A percentile compares a stretch with the other conserved stretches of the same genome.
These are phyloP conservation scores for Hordeum pubiflorum DNA, from an alignment of 202 grass and related monocot species.

Conservation along the genomic window DNA sequence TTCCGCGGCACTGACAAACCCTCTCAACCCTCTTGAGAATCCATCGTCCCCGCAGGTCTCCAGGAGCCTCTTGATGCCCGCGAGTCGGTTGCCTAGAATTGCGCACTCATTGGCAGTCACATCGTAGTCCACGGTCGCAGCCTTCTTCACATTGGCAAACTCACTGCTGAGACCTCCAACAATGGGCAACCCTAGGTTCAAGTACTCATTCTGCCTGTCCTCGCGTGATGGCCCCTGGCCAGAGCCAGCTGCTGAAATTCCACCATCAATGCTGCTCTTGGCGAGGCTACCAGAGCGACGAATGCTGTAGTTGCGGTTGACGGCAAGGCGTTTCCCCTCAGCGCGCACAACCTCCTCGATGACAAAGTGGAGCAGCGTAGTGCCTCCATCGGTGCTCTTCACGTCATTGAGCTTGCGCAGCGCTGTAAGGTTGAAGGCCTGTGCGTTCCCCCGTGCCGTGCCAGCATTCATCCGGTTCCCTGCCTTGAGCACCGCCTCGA, in stretches of 20 bases:
- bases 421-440: constrained; percentile 82
- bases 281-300: constrained; percentile 58
- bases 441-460: constrained; percentile 75
- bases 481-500: constrained; percentile 92
- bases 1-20: constrained; percentile 55
- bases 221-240: constrained; percentile 28
- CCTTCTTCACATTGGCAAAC: constrained; percentile 73
- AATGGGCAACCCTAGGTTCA: constrained; percentile 68
- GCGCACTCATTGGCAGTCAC: constrained; percentile 41
- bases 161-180: constrained; percentile 76
- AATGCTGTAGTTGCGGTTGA: constrained; percentile 67
- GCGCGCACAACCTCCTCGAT: constrained; percentile 79
- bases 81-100: constrained; percentile 33
- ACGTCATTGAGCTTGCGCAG: constrained; percentile 86
- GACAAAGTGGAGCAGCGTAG: constrained; percentile 76
- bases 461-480: constrained; percentile 96
- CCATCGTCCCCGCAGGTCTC: constrained; percentile 49
- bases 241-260: constrained; percentile 9
- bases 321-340: constrained; percentile 68
- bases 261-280: constrained; percentile 35
- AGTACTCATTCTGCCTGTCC: constrained; percentile 84
- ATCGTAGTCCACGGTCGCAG: constrained; percentile 60
- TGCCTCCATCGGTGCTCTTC: constrained; percentile 86
- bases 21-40: constrained; percentile 59
- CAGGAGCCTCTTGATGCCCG: constrained; percentile 58